Percentiles rank a stretch among this genome's conserved stretches.
phyloP scores from a whole-genome alignment of 495 filamentous ascomycete genomes.

The Recurvomyces mirabilis region DNA sequence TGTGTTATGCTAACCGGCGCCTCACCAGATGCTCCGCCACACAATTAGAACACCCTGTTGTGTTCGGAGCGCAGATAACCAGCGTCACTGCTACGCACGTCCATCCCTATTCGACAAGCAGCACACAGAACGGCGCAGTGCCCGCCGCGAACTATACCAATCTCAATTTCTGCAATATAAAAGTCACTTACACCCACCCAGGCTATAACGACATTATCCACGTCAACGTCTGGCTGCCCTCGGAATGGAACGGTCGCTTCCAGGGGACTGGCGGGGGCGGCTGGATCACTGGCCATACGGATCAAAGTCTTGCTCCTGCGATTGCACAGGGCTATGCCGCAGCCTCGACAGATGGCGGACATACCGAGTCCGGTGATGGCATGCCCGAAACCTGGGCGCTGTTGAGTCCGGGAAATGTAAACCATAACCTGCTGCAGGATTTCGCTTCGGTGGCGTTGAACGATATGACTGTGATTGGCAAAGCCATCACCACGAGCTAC shows the following conservation, averaged over 20 bases:
- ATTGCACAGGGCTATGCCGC: constrained; percentile 11
- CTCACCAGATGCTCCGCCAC: too few species aligned
- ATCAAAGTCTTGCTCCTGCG: constrained; percentile 6
- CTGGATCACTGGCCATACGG: constrained; percentile 8
- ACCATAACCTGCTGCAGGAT: constrained; percentile 21
- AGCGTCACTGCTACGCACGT: too few species aligned
- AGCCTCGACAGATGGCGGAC: constrained; percentile 21
- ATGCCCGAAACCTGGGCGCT: constrained; percentile 21
- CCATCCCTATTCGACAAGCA: too few species aligned
- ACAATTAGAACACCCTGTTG: too few species aligned
- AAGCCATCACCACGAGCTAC: constrained; percentile 19
- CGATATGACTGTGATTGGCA: constrained; percentile 20
- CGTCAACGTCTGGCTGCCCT: constrained; percentile 32
- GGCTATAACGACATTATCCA: constrained; percentile 31
- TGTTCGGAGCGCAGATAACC: too few species aligned
- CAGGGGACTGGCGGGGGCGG: constrained; percentile 21
- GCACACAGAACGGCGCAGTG: too few species aligned
- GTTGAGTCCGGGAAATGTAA: constrained; percentile 24
- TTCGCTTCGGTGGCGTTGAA: constrained; percentile 22
- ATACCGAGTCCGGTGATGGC: neutral
- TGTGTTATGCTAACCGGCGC: too few species aligned
- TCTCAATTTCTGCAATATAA: constrained; percentile 38
- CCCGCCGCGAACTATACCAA: neutral
- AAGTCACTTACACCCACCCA: constrained; percentile 36
- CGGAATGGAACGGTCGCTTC: constrained; percentile 34